These are phyloP conservation scores for Alternaria incomplexa DNA, from an alignment of 2,329 filamentous ascomycete genomes.

Conservation along the genomic window DNA sequence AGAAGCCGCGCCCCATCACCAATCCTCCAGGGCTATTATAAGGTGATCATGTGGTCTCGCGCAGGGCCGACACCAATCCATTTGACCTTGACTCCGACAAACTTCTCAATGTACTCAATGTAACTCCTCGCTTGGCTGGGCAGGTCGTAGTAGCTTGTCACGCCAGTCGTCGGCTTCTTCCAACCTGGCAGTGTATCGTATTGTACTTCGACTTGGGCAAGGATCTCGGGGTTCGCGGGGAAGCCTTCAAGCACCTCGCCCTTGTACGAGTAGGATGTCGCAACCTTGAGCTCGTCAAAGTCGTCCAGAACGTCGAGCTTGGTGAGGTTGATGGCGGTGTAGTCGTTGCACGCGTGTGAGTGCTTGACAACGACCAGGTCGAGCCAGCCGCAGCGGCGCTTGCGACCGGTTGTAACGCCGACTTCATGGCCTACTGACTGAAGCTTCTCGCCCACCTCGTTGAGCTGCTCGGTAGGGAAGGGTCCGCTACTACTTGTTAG, in stretches of 20 bases:
- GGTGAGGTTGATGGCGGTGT: slow-evolving; percentile 68
- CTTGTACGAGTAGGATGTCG: slow-evolving; percentile 70
- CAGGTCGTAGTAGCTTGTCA: slow-evolving; percentile 66
- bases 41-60: slow-evolving; percentile 68
- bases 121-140: slow-evolving; percentile 70
- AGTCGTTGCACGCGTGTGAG: slow-evolving; percentile 69
- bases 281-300: slow-evolving; percentile 76
- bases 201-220: slow-evolving; percentile 67
- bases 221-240: slow-evolving; percentile 66
- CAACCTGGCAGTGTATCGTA: slow-evolving; percentile 75
- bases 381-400: slow-evolving; percentile 68
- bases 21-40: slow-evolving; percentile 40
- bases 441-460: slow-evolving; percentile 62
- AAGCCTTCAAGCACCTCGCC: slow-evolving; percentile 66
- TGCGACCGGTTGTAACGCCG: slow-evolving; percentile 64
- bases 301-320: slow-evolving; percentile 75
- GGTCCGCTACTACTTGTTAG: slow-evolving; percentile 58
- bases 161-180: slow-evolving; percentile 67
- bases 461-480: slow-evolving; percentile 72
- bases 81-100: slow-evolving; percentile 66
- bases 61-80: slow-evolving; percentile 72
- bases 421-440: slow-evolving; percentile 63
- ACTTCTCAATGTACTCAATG: slow-evolving; percentile 70
- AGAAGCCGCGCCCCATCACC: background rate
- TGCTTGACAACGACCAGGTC: slow-evolving; percentile 74